Percentiles rank a stretch among this genome's conserved stretches.
Evolutionary conservation across 148 eudicot genomes (phyloP).

Genomic region (Spergularia bocconei): DNA sequence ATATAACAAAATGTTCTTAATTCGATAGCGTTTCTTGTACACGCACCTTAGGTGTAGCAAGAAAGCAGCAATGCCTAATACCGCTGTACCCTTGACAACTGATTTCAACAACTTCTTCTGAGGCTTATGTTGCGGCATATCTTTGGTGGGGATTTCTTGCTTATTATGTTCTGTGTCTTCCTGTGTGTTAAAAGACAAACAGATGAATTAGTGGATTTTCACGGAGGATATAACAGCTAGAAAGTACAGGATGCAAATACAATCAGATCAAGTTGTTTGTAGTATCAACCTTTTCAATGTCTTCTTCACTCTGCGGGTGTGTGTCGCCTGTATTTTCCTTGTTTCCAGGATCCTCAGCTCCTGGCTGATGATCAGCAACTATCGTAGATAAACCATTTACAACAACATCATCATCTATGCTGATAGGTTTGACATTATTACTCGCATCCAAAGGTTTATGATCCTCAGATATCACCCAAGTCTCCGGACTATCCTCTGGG

Average conservation of each 20-base stretch:
- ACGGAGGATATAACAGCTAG: neutral
- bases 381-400: neutral
- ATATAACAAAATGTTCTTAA: neutral
- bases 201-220: neutral
- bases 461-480: constrained; percentile 11
- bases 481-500: constrained; percentile 12
- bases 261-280: constrained; percentile 12
- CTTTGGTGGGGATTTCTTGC: constrained; percentile 21
- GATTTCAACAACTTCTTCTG: constrained; percentile 42
- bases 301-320: constrained; percentile 8
- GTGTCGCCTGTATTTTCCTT: constrained; percentile 11
- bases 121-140: constrained; percentile 29
- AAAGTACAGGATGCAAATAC: neutral
- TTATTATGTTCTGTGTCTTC: constrained; percentile 12
- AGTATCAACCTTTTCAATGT: constrained; percentile 26
- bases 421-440: constrained; percentile 6
- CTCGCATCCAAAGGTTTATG: constrained; percentile 10
- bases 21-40: neutral
- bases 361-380: constrained; percentile 13
- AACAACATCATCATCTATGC: constrained; percentile 13
- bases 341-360: neutral
- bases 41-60: constrained; percentile 62
- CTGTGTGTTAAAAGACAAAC: constrained; percentile 21
- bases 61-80: constrained; percentile 57
- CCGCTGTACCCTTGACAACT: constrained; percentile 62